Conservation (phyloP, 805 yeast species). For the Yarrowia phangngaensis region DNA sequence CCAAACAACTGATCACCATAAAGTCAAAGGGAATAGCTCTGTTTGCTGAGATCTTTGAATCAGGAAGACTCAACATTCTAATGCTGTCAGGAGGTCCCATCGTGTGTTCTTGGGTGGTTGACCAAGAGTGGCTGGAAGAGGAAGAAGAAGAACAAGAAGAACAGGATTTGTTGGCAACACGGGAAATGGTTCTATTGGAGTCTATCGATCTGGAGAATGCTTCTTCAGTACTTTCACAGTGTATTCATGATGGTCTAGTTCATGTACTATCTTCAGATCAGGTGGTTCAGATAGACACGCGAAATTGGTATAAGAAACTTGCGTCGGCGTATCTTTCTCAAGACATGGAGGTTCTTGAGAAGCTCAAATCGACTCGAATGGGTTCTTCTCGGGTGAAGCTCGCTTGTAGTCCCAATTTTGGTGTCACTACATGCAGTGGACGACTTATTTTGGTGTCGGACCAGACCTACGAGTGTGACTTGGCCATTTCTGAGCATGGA, state of each 20-base stretch:
- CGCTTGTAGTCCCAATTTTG: not conserved
- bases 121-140: not conserved
- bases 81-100: conserved; percentile 29
- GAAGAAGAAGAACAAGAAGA: conserved; percentile 9
- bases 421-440: not conserved
- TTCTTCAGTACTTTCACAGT: not conserved
- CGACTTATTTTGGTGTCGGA: conserved; percentile 10
- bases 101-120: conserved; percentile 1
- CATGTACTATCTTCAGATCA: not conserved
- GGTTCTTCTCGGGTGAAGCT: not conserved
- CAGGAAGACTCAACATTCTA: conserved; percentile 33
- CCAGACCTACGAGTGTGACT: conserved; percentile 4
- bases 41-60: conserved; percentile 30
- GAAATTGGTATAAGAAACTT: conserved; percentile 13
- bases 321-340: conserved; percentile 6
- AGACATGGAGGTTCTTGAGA: conserved; percentile 1
- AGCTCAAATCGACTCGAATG: conserved; percentile 4
- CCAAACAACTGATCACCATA: conserved; percentile 40
- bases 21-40: conserved; percentile 31
- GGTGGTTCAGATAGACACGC: conserved; percentile 5
- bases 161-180: not conserved
- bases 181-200: conserved; percentile 11
- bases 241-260: conserved; percentile 8
- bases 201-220: conserved; percentile 1
- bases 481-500: conserved; percentile 3